Evolutionary conservation across 805 yeast species (phyloP).

Genomic region (Candida stauntonica): DNA sequence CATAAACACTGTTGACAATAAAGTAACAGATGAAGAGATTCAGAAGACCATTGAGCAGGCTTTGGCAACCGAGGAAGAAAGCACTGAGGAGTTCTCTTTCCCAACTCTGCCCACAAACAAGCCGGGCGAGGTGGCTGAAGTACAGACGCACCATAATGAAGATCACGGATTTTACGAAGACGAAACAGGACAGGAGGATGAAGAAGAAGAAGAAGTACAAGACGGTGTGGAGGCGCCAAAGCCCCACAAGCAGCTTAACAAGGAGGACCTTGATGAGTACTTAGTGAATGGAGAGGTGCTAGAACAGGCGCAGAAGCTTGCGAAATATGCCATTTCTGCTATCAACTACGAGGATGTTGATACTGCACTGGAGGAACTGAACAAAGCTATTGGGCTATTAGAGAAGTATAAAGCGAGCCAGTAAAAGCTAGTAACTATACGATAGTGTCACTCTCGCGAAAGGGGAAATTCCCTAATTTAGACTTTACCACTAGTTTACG

Average conservation of each 20-base stretch:
- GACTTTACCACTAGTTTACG: too few species aligned
- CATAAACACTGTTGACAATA: neutral
- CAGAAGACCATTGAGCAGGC: constrained; percentile 6
- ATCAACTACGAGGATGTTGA: constrained; percentile 61
- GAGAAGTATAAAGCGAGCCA: constrained; percentile 27
- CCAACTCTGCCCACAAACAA: constrained; percentile 10
- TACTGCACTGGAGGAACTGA: constrained; percentile 43
- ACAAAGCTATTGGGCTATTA: constrained; percentile 7
- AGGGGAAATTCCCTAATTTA: too few species aligned
- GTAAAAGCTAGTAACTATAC: too few species aligned
- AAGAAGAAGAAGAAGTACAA: constrained; percentile 5
- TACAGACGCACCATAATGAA: neutral
- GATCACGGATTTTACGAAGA: neutral
- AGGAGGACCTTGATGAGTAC: constrained; percentile 23
- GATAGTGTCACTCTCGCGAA: too few species aligned
- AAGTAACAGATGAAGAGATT: constrained; percentile 13
- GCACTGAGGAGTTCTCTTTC: constrained; percentile 1
- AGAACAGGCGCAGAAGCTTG: constrained; percentile 51
- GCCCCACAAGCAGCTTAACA: constrained; percentile 4
- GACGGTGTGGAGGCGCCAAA: too few species aligned
- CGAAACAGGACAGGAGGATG: neutral
- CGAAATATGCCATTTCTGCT: constrained; percentile 71
- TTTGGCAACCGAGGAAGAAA: constrained; percentile 6
- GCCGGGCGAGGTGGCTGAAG: constrained; percentile 3
- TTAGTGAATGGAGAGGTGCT: constrained; percentile 34